Percentiles rank a stretch among this genome's conserved stretches.
Conservation (phyloP, 495 filamentous ascomycete genomes). For the Penicillium fimorum region DNA sequence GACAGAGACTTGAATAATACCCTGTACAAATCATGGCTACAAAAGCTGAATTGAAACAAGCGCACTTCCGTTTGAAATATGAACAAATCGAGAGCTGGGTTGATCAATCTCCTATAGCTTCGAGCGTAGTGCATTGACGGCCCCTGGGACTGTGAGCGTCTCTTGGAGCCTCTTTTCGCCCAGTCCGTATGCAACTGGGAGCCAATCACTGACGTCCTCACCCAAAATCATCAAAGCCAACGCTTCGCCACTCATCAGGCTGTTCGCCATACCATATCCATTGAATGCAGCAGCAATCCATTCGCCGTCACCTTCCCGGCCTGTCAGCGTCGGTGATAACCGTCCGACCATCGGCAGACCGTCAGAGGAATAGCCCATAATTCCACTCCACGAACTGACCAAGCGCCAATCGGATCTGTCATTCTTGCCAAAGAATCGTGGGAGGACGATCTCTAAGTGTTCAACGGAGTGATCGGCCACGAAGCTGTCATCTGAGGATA, state of each 20-base stretch:
- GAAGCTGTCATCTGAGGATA: constrained; percentile 53
- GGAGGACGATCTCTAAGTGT: constrained; percentile 29
- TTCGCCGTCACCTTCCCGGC: constrained; percentile 36
- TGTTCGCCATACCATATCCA: constrained; percentile 84
- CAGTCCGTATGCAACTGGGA: constrained; percentile 27
- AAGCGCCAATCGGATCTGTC: constrained; percentile 20
- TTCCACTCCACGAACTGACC: constrained; percentile 71
- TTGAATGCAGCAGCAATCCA: constrained; percentile 65
- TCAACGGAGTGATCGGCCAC: constrained; percentile 31
- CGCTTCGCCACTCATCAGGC: constrained; percentile 63
- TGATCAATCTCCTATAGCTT: constrained; percentile 16
- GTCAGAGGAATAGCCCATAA: constrained; percentile 77
- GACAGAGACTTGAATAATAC: constrained; percentile 6
- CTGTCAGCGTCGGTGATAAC: constrained; percentile 53
- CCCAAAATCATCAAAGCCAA: constrained; percentile 45
- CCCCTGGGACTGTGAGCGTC: constrained; percentile 16
- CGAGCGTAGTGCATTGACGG: constrained; percentile 16
- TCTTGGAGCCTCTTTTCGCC: constrained; percentile 22
- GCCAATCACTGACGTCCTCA: constrained; percentile 15
- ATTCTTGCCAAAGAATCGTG: constrained; percentile 44
- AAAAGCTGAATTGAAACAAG: not conserved
- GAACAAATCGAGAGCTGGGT: not conserved
- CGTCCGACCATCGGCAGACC: constrained; percentile 66
- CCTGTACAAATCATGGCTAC: constrained; percentile 3
- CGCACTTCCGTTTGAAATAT: not conserved